Conservation (phyloP, 768 basidiomycete genomes). For the Rhizopogon sp. region DNA sequence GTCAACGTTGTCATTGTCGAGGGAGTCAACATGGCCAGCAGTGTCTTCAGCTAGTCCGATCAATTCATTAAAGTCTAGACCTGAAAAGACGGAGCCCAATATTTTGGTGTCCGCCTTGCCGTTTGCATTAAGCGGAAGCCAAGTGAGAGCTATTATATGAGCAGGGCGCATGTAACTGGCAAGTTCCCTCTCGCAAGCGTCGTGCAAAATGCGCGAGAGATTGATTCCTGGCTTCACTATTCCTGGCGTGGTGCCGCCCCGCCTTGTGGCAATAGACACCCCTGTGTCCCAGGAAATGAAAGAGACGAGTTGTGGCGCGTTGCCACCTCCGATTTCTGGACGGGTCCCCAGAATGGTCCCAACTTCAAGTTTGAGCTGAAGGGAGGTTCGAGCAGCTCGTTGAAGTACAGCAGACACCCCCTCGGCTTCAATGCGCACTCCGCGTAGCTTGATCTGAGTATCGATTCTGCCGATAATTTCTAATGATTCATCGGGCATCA, state of each 20-base stretch:
- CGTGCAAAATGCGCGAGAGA: constrained; percentile 24
- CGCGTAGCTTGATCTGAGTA: constrained; percentile 46
- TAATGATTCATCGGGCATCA: constrained; percentile 44
- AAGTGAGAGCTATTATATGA: constrained; percentile 43
- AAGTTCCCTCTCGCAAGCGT: constrained; percentile 35
- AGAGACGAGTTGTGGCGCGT: constrained; percentile 33
- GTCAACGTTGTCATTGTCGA: constrained; percentile 5
- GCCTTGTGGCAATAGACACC: constrained; percentile 33
- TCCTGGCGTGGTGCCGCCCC: constrained; percentile 22
- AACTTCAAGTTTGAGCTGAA: constrained; percentile 29
- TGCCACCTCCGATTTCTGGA: constrained; percentile 35
- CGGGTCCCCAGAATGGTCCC: constrained; percentile 40
- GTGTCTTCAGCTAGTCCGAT: constrained; percentile 6
- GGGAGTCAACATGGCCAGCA: neutral
- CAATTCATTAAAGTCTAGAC: constrained; percentile 16
- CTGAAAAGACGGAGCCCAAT: constrained; percentile 20
- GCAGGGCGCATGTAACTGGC: constrained; percentile 49
- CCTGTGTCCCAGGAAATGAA: constrained; percentile 39
- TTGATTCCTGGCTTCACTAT: constrained; percentile 23
- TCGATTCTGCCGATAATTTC: constrained; percentile 49
- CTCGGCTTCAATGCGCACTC: constrained; percentile 50
- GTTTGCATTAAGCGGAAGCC: constrained; percentile 40
- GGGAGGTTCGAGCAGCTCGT: constrained; percentile 8
- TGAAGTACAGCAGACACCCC: constrained; percentile 43
- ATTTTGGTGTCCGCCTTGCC: constrained; percentile 30